Evolutionary conservation across 1,284 basidiomycete genomes (phyloP), one percentile per base, ranked within the genome.

Genomic region (Chondrostereum purpureum): DNA sequence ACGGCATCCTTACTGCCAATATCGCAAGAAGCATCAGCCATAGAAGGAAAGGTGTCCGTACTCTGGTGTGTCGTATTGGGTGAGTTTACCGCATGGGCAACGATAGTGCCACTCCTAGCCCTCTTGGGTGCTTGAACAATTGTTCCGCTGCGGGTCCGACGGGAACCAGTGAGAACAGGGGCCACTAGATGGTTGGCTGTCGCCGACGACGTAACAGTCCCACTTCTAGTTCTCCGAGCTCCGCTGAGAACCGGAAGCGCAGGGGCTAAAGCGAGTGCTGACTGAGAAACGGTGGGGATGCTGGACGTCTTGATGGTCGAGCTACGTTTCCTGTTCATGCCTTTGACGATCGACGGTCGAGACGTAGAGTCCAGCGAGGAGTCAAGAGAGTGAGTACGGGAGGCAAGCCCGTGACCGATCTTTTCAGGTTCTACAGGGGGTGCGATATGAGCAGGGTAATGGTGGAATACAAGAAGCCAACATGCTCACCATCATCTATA

Each of bases 61-160:
- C 27, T 31, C 27, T 31, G 27, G 8, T n/a, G 27, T 31, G 8
- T 31, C 27, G 27, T 8, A 24, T n/a, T 22, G 21, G 22, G 18
- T 18, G 18, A 6, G 2, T 33, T 17, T 4, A 41, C 22, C 18
- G 23, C 42, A 6, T 42, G 31, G 6, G 45, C 39, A 21, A 66
- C 55, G 35, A 69, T 59, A 6, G 68, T 69, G 4, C 68, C 68
- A 40, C 63, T 68, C 34, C 69, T 64, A 13, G 67, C 68, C 21
- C 69, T 59, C 39, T 58, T 51, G 14, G 44, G 18, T 20, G 42
- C 21, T 22, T 44, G 35, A 31, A 52, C 38, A 24, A 52, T 41
- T n/a, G 50, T 52, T 10, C 50, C 50, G 37, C 48, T 50, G 17
- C 50, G 43, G n/a, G 50, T 52, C 19, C 50, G 39, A 14, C 48